Conservation (phyloP, 768 basidiomycete genomes). For the Kwoniella sp. region DNA sequence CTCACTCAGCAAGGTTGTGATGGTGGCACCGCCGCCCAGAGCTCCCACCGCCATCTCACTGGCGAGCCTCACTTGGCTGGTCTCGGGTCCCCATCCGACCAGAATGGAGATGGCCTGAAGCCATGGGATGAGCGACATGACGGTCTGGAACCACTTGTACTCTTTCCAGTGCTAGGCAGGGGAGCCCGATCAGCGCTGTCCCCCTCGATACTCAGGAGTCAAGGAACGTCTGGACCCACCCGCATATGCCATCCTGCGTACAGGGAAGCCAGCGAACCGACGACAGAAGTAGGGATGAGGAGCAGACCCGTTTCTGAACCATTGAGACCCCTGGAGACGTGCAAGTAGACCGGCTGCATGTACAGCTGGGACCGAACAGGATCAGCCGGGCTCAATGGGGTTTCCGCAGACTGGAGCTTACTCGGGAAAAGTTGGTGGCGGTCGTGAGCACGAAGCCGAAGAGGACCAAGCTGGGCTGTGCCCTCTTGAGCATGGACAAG, state of each 20-base stretch:
- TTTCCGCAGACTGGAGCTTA: conserved; percentile 1
- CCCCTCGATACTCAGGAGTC: neutral
- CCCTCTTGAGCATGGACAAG: conserved; percentile 23
- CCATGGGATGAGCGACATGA: conserved; percentile 26
- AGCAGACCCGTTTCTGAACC: conserved; percentile 31
- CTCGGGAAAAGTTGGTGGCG: conserved; percentile 31
- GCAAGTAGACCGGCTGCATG: conserved; percentile 44
- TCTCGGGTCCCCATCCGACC: conserved; percentile 24
- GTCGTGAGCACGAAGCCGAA: conserved; percentile 26
- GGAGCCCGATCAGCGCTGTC: conserved; percentile 1
- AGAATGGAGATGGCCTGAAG: conserved; percentile 30
- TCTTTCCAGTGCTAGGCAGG: conserved; percentile 23
- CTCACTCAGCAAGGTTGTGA: conserved; percentile 32
- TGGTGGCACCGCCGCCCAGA: conserved; percentile 26
- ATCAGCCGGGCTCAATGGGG: neutral
- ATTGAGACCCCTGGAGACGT: conserved; percentile 36
- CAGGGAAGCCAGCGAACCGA: conserved; percentile 29
- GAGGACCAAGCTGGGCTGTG: conserved; percentile 30
- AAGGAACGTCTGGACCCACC: conserved; percentile 11
- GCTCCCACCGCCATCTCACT: conserved; percentile 37
- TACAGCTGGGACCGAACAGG: conserved; percentile 16
- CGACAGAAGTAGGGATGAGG: conserved; percentile 29
- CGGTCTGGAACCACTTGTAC: conserved; percentile 40
- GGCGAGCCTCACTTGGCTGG: conserved; percentile 24
- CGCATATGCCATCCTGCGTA: conserved; percentile 43